Evolutionary conservation across 176 grass and related monocot species (phyloP).

Genomic region (Avena atlantica): DNA sequence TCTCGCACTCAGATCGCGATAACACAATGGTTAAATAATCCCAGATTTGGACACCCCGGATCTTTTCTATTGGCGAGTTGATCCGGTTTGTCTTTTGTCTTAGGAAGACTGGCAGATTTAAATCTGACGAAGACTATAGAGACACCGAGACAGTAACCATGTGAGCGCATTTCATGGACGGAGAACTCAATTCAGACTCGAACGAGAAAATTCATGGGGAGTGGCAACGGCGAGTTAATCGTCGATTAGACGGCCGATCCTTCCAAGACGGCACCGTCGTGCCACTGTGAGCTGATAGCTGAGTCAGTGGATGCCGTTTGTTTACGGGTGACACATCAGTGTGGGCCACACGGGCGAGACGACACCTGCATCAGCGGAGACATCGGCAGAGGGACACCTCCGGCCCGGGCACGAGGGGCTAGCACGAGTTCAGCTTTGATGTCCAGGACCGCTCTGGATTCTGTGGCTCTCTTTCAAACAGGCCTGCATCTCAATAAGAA

Average conservation of each 20-base stretch:
- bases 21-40: neutral
- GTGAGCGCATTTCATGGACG: neutral
- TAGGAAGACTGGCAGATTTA: neutral
- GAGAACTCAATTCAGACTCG: neutral
- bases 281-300: slow-evolving; percentile 30
- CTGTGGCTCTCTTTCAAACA: slow-evolving; percentile 33
- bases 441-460: neutral
- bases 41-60: neutral
- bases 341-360: slow-evolving; percentile 17
- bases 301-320: slow-evolving; percentile 25
- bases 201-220: neutral
- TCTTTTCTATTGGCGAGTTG: neutral
- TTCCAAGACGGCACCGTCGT: slow-evolving; percentile 38
- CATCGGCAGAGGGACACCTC: slow-evolving; percentile 9
- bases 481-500: neutral
- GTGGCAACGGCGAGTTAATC: neutral
- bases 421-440: neutral
- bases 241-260: neutral
- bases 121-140: too few relatives aligned
- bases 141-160: neutral
- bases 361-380: slow-evolving; percentile 10
- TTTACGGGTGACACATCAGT: neutral
- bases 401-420: neutral
- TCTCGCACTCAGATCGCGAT: slow-evolving; percentile 40
- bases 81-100: neutral